Conservation (phyloP, 306 rosid genomes). For the Lathyrus aphaca region DNA sequence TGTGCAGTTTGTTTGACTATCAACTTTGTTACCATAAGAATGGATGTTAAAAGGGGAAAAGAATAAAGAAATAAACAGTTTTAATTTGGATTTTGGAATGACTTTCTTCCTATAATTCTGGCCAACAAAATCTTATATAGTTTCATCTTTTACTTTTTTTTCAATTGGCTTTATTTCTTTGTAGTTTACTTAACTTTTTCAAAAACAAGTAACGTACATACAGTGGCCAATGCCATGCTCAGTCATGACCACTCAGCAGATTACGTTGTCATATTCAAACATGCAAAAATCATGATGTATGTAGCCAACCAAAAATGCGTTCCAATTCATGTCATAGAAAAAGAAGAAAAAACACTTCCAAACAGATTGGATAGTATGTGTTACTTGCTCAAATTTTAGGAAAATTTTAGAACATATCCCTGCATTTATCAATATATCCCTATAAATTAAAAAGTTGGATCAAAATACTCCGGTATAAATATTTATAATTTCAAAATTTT, state of each 20-base stretch:
- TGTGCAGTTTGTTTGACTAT: slow-evolving; percentile 24
- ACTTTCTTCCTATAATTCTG: slow-evolving; percentile 15
- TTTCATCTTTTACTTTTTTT: slow-evolving; percentile 50
- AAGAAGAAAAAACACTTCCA: no score
- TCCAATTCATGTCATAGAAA: no score
- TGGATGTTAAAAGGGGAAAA: slow-evolving; percentile 32
- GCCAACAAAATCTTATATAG: slow-evolving; percentile 22
- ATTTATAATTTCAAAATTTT: no score
- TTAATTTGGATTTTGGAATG: slow-evolving; percentile 31
- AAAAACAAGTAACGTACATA: not conserved
- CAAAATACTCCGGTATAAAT: no score
- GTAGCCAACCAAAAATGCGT: not conserved
- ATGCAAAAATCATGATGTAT: not conserved
- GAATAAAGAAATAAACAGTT: slow-evolving; percentile 26
- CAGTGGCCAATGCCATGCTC: slow-evolving; percentile 24
- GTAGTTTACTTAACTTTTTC: slow-evolving; percentile 31
- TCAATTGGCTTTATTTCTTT: slow-evolving; percentile 42
- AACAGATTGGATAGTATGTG: no score
- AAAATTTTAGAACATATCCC: no score
- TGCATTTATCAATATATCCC: no score
- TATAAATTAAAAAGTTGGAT: no score
- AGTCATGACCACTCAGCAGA: not conserved
- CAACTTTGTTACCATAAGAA: slow-evolving; percentile 18
- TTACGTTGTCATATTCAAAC: not conserved
- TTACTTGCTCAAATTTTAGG: no score